A percentile compares a stretch with the other conserved stretches of the same genome.
phyloP scores from a whole-genome alignment of 108 stramenopile species.

The Hondaea fermentalgiana region DNA sequence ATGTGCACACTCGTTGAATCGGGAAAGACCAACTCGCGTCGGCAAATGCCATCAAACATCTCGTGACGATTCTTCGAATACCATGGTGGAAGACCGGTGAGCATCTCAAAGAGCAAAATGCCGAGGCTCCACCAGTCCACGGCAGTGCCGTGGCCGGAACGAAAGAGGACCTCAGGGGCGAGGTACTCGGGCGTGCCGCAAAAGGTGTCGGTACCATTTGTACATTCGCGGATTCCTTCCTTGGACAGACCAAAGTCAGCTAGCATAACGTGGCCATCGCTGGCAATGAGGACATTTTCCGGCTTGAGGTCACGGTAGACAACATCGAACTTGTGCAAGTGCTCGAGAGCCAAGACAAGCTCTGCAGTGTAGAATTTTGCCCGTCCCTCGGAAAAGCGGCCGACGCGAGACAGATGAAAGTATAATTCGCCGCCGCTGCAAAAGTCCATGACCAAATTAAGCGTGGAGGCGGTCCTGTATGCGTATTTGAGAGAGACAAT shows the following conservation, averaged over 20 bases:
- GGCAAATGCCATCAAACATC: slow-evolving; percentile 87
- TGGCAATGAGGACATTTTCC: slow-evolving; percentile 87
- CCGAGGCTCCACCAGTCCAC: slow-evolving; percentile 98
- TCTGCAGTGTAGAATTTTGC: slow-evolving; percentile 93
- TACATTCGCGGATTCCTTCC: slow-evolving; percentile 25
- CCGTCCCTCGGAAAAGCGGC: slow-evolving; percentile 77
- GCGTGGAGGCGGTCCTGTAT: slow-evolving; percentile 87
- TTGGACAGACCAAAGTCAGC: slow-evolving; percentile 55
- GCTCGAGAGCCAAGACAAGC: slow-evolving; percentile 83
- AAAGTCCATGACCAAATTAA: slow-evolving; percentile 96
- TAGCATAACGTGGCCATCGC: slow-evolving; percentile 44
- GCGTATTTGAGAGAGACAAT: slow-evolving; percentile 98
- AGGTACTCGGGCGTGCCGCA: slow-evolving; percentile 98
- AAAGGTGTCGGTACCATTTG: slow-evolving; percentile 60
- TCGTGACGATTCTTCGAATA: slow-evolving; percentile 88
- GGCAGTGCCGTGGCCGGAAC: slow-evolving; percentile 74
- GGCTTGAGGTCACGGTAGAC: slow-evolving; percentile 94
- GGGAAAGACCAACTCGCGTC: slow-evolving; percentile 68
- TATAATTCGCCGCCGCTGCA: slow-evolving; percentile 97
- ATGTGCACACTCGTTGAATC: slow-evolving; percentile 61
- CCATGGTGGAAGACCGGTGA: slow-evolving; percentile 93
- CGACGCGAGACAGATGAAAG: slow-evolving; percentile 87
- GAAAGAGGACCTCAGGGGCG: slow-evolving; percentile 93
- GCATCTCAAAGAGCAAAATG: slow-evolving; percentile 93
- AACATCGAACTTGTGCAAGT: slow-evolving; percentile 85